phyloP scores from a whole-genome alignment of 345 rosid species.

The Corchorus olitorius region DNA sequence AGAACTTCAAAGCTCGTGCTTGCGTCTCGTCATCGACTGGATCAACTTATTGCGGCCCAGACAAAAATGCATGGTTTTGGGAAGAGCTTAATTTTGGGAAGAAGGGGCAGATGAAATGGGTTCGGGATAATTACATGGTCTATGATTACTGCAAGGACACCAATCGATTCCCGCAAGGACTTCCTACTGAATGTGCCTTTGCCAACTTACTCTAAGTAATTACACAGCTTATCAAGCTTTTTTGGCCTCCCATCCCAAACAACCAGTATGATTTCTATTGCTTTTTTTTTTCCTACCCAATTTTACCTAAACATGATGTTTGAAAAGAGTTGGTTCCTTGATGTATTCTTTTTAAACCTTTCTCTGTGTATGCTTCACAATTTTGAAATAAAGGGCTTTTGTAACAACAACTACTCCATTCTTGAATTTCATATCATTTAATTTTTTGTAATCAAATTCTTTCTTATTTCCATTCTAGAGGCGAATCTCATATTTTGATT shows the following conservation, averaged over 20 bases:
- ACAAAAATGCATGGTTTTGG: conserved; percentile 43
- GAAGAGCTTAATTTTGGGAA: conserved; percentile 32
- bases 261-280: not conserved
- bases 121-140: conserved; percentile 48
- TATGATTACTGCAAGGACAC: conserved; percentile 53
- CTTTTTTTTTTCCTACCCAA: not conserved
- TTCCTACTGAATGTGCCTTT: conserved; percentile 42
- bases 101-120: conserved; percentile 49
- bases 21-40: conserved; percentile 31
- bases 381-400: conserved; percentile 1
- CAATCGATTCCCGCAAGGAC: conserved; percentile 51
- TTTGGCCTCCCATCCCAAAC: not conserved
- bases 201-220: not conserved
- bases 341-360: not conserved
- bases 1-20: conserved; percentile 40
- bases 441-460: too few relatives aligned
- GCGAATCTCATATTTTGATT: too few relatives aligned
- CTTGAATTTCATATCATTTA: too few relatives aligned
- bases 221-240: not conserved
- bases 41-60: conserved; percentile 30
- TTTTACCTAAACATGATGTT: not conserved
- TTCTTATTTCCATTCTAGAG: too few relatives aligned
- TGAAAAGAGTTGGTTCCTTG: not conserved
- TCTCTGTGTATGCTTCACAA: not conserved
- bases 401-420: not conserved